These are phyloP conservation scores for Colletotrichum graminicola DNA, from an alignment of 2,329 filamentous ascomycete species.

Conservation along the genomic window DNA sequence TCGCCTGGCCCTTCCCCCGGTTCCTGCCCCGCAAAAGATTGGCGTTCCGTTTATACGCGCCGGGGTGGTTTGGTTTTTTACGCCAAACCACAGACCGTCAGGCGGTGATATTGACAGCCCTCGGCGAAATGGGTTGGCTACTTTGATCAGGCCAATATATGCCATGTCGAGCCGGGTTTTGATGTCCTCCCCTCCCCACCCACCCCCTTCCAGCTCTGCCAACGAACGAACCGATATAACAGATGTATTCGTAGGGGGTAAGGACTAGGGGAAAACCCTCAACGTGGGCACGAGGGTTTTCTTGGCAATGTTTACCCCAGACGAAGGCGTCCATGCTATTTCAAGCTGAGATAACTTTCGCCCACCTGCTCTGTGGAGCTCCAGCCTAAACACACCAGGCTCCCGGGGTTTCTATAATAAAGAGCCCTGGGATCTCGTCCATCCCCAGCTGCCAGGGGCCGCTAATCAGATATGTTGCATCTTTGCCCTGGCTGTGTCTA, in stretches of 20 bases:
- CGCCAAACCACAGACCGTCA: not conserved
- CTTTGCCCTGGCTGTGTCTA: not conserved
- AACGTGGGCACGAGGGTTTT: not conserved
- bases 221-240: not conserved
- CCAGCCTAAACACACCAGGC: not conserved
- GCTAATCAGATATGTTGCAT: constrained; percentile 13
- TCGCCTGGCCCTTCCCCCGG: too few relatives aligned
- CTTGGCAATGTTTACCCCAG: constrained; percentile 7
- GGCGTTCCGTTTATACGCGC: constrained; percentile 4
- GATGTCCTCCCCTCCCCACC: not conserved
- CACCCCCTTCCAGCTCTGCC: not conserved
- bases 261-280: not conserved
- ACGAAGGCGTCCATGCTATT: not conserved
- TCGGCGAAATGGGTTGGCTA: not conserved
- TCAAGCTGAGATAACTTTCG: not conserved
- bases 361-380: not conserved
- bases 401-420: too few relatives aligned
- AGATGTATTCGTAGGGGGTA: not conserved
- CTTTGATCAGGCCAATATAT: not conserved
- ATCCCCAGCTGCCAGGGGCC: not conserved
- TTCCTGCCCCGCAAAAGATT: not conserved
- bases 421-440: not conserved
- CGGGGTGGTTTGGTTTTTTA: not conserved
- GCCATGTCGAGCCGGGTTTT: not conserved
- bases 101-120: too few relatives aligned